phyloP scores from a whole-genome alignment of 345 rosid genomes.

The Syzygium grande region DNA sequence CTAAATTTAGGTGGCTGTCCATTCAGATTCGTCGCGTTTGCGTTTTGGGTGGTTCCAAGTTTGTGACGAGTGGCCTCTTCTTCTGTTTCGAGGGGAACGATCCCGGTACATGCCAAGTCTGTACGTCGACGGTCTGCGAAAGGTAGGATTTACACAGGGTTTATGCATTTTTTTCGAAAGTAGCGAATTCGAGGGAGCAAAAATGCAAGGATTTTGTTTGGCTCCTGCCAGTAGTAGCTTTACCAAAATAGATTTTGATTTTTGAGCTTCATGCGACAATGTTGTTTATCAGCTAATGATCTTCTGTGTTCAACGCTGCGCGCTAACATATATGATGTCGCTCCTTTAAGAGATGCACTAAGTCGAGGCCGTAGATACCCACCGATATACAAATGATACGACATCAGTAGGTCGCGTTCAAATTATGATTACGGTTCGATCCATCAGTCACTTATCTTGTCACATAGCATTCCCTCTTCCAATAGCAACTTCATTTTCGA shows the following conservation, averaged over 20 bases:
- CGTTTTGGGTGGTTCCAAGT: background rate
- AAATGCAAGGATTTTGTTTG: background rate
- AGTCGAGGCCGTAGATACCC: fast-evolving
- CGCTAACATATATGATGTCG: background rate
- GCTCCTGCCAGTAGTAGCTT: background rate
- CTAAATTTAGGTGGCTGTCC: background rate
- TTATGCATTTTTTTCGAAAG: background rate
- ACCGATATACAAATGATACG: background rate
- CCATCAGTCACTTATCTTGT: fast-evolving
- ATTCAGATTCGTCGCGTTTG: background rate
- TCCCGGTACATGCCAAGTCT: background rate
- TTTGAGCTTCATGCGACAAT: background rate
- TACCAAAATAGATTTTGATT: background rate
- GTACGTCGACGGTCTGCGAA: background rate
- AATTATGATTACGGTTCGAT: fast-evolving
- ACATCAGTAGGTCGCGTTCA: fast-evolving
- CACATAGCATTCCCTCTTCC: fast-evolving
- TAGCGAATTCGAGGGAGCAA: background rate
- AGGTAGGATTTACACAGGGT: background rate
- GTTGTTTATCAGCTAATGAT: background rate
- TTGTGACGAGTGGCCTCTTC: background rate
- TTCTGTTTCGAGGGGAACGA: background rate
- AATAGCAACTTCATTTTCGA: background rate
- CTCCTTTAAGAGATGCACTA: background rate
- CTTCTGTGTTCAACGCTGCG: background rate